Percentiles rank a stretch among this genome's conserved stretches.
Conservation (phyloP, 306 rosid species). For the Malus fusca region DNA sequence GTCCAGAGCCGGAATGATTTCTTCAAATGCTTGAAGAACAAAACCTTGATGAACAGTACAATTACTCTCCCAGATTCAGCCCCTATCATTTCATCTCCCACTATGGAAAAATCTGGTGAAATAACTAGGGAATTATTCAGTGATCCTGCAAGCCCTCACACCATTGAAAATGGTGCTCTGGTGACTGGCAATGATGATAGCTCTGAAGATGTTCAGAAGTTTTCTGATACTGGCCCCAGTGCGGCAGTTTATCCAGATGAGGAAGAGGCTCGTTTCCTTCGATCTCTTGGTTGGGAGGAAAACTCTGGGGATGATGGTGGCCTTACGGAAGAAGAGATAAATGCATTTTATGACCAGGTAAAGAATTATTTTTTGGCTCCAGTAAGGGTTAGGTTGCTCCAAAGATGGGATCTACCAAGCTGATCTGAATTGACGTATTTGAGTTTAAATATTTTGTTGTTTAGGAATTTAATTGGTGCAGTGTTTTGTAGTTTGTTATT, state of each 20-base stretch:
- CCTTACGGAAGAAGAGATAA: conserved; percentile 94
- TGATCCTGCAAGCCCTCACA: conserved; percentile 39
- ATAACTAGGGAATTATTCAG: conserved; percentile 34
- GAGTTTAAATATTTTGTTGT: not conserved
- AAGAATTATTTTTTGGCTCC: conserved; percentile 7
- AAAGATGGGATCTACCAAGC: not conserved
- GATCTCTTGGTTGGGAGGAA: conserved; percentile 99
- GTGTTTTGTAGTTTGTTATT: not conserved
- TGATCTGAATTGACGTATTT: not conserved
- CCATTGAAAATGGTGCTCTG: conserved; percentile 46
- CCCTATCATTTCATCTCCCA: conserved; percentile 44
- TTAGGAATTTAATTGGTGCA: not conserved
- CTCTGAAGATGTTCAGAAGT: conserved; percentile 39
- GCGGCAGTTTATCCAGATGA: conserved; percentile 62
- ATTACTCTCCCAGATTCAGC: conserved; percentile 47
- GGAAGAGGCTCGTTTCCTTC: conserved; percentile 94
- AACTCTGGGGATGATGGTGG: conserved; percentile 85
- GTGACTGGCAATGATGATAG: conserved; percentile 47
- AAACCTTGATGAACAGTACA: conserved; percentile 50
- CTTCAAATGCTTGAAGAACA: conserved; percentile 77
- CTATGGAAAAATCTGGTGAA: conserved; percentile 54
- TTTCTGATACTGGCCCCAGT: conserved; percentile 31
- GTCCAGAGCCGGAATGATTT: conserved; percentile 92
- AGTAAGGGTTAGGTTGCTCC: not conserved
- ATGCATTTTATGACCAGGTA: conserved; percentile 69